Evolutionary conservation across 2,329 filamentous ascomycete genomes (phyloP), one percentile per base, ranked within the genome.

Genomic region (Nothopassalora personata): DNA sequence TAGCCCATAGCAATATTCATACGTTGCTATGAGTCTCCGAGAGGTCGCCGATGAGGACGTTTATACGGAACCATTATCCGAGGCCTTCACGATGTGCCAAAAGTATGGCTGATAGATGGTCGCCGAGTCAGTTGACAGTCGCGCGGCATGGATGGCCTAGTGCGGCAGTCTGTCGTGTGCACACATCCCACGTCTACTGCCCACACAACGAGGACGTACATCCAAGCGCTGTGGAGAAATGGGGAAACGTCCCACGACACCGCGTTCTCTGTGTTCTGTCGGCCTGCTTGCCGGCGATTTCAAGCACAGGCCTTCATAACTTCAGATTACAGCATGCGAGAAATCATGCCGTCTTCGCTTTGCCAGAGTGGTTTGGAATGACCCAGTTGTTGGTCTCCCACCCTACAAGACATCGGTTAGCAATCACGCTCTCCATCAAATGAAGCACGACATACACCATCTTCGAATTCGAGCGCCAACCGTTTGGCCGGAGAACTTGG

Each of bases 371-470:
- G n/a, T 64, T 59, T 6, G 88, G 87, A 58, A 93, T 75, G 52
- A 82, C 80, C 94, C 94, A 97, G 70, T 95, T 91, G 71, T 97
- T 97, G 18, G 96, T 89, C 23, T 83, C 84, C 79, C 91, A 97
- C 93, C 64, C 64, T 57, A 53, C 4, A 47, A 8, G 5, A 18
- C 48, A n/a, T 27, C 43, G 45, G 27, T 30, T n/a, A 43, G 23
- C 43, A 18, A 43, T 43, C 39, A 43, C 28, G 8, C 46, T 28
- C 46, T 30, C 19, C 19, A 11, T 11, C 19, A 28, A 19, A 49
- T 47, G 23, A 39, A 39, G 28, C 54, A 56, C 18, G 47, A 49
- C 56, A 34, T 58, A 58, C 94, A 99, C 94, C 93, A 97, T 65
- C 91, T 81, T 67, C 94, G 82, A 52, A 94, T 77, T 66, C 83